Base-by-base conservation (phyloP, 805 yeast genomes). In the Phaffomyces antillensis region DNA sequence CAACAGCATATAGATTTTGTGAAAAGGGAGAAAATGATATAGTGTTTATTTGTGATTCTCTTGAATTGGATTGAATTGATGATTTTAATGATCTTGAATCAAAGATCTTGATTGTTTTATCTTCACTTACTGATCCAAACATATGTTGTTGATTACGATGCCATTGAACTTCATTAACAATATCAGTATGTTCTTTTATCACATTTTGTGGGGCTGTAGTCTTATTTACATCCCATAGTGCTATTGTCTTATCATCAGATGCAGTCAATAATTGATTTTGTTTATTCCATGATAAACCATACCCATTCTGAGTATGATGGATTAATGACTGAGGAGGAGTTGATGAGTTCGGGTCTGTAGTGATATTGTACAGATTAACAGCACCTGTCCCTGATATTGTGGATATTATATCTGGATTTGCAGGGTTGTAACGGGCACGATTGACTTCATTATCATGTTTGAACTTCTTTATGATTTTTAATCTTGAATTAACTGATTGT, bases 111-210 rank as follows among this genome's bases (percentile, higher is more conserved):
- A 82, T 66, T 17, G 68, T 64, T 42, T 71, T 72, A 58, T 86
- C 95, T 50, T 86, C 95, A 10, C 88, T 79, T 0, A 83, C 91
- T 3, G 88, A 73, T 0, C 86, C 93, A 60, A 83, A 77, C 3
- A 77, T 36, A 47, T 72, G 65, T 0, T 44, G 42, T 23, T 65
- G 66, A 37, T 75, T 68, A 43, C 72, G 69, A 53, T 83, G 85
- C 87, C 90, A 86, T 63, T 81, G 77, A 18, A 79, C 83, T 55
- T 85, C 93, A 54, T 86, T 86, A 13, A 86, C 87, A 32, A 82
- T 80, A 51, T 77, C 81, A 0, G 59, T 52, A 51, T 83, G 87
- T 8, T 53, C 43, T 4, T 48, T 55, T 51, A 67, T 64, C 2
- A 67, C 63, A 3, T 57, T 50, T 0, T 45, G 16, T n/a, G 73